Conservation (phyloP, 163 green algal genomes). For the Dunaliella salina region DNA sequence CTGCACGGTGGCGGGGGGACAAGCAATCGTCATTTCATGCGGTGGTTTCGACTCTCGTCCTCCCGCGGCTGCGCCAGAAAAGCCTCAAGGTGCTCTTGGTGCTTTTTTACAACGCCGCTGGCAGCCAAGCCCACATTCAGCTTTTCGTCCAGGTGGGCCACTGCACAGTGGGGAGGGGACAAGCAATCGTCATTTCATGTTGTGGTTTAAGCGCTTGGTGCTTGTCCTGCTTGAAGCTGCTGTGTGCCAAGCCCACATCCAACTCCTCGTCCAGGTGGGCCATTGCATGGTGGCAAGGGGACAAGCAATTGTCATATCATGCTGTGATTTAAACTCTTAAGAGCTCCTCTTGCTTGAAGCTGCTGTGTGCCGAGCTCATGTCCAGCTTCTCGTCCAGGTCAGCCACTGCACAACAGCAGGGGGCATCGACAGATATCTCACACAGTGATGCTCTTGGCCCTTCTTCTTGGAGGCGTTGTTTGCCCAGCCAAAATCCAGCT, state of each 20-base stretch:
- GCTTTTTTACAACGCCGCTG: slow-evolving; percentile 65
- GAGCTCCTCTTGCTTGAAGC: too few relatives aligned
- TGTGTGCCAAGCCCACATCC: slow-evolving; percentile 61
- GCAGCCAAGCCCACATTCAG: slow-evolving; percentile 64
- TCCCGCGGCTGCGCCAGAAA: slow-evolving; percentile 12
- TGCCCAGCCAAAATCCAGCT: slow-evolving; percentile 57
- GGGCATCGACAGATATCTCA: too few relatives aligned
- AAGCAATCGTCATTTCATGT: too few relatives aligned
- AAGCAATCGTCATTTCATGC: too few relatives aligned
- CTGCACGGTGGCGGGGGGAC: not conserved
- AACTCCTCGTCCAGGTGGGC: slow-evolving; percentile 28
- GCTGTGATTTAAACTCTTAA: too few relatives aligned
- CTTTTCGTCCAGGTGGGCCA: slow-evolving; percentile 12
- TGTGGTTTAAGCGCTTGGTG: slow-evolving; percentile 52
- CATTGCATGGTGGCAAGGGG: too few relatives aligned
- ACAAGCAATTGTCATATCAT: too few relatives aligned
- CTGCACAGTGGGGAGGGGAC: not conserved
- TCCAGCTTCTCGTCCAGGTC: slow-evolving; percentile 43
- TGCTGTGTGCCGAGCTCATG: slow-evolving; percentile 54
- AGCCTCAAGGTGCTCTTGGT: slow-evolving; percentile 56
- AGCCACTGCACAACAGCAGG: not conserved
- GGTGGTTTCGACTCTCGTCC: too few relatives aligned
- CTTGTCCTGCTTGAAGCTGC: slow-evolving; percentile 68
- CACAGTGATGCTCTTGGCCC: slow-evolving; percentile 50
- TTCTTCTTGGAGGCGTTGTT: slow-evolving; percentile 68